These are phyloP conservation scores for Botrytis squamosa DNA, from an alignment of 2,329 filamentous ascomycete species.

Conservation along the genomic window DNA sequence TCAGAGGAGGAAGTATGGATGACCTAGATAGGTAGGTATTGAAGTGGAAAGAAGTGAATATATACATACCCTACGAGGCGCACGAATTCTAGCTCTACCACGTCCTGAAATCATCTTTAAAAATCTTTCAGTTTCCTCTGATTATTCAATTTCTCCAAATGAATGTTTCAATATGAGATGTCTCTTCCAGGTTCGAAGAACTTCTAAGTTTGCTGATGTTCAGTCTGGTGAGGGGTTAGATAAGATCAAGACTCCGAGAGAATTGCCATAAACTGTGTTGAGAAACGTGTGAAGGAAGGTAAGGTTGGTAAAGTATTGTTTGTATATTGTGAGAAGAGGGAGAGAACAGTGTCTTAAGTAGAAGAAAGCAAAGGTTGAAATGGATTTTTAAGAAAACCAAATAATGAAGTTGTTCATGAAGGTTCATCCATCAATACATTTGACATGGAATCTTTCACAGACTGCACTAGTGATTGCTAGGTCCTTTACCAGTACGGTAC, in stretches of 20 bases:
- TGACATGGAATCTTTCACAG: neutral
- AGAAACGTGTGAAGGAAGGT: neutral
- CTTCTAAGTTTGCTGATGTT: neutral
- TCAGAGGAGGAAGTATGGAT: neutral
- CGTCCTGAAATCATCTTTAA: constrained; percentile 50
- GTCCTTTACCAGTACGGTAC: neutral
- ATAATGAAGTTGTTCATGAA: neutral
- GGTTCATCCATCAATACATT: neutral
- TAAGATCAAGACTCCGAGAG: constrained; percentile 18
- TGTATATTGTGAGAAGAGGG: neutral
- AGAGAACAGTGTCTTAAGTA: neutral
- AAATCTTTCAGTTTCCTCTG: neutral
- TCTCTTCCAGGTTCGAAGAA: neutral
- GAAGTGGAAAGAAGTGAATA: constrained; percentile 11
- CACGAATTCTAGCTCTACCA: constrained; percentile 60
- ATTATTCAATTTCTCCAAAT: neutral
- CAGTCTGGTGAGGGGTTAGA: constrained; percentile 4
- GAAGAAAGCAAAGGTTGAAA: neutral
- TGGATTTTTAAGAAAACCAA: neutral
- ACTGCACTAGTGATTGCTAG: neutral
- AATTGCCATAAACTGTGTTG: neutral
- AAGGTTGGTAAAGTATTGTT: neutral
- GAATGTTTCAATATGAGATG: neutral
- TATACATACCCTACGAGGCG: constrained; percentile 62
- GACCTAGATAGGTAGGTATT: neutral